Percentiles rank a stretch among this genome's conserved stretches.
Evolutionary conservation across 805 yeast genomes (phyloP).

Genomic region (Torulaspora franciscae): DNA sequence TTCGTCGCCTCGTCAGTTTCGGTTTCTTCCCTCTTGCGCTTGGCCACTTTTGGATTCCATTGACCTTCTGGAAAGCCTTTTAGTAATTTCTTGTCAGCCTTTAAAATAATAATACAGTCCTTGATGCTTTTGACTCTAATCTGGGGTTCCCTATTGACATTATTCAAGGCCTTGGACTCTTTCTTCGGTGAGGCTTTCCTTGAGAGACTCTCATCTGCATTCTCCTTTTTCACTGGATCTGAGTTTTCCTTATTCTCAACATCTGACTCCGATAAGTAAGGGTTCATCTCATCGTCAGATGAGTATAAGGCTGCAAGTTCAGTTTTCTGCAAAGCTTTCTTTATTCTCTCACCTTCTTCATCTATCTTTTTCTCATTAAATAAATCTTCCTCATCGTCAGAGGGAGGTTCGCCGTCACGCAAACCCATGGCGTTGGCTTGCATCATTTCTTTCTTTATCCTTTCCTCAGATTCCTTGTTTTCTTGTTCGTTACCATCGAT

Average conservation of each 20-base stretch:
- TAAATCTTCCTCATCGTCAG: conserved; percentile 64
- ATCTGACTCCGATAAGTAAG: conserved; percentile 71
- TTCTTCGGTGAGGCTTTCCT: conserved; percentile 29
- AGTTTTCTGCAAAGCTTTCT: conserved; percentile 75
- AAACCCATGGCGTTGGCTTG: conserved; percentile 67
- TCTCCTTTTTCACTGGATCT: conserved; percentile 39
- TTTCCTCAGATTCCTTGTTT: conserved; percentile 78
- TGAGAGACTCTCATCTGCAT: conserved; percentile 17
- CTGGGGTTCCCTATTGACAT: conserved; percentile 33
- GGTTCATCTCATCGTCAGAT: conserved; percentile 83
- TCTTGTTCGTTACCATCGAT: conserved; percentile 96
- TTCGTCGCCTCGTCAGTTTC: conserved; percentile 26
- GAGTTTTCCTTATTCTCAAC: conserved; percentile 48
- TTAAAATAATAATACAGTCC: conserved; percentile 55
- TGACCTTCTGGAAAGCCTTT: conserved; percentile 69
- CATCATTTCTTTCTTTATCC: conserved; percentile 79
- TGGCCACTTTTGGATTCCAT: conserved; percentile 64
- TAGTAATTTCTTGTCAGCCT: conserved; percentile 57
- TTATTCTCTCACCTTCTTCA: conserved; percentile 82
- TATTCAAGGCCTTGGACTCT: conserved; percentile 14
- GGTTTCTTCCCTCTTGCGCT: conserved; percentile 30
- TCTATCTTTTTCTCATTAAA: conserved; percentile 76
- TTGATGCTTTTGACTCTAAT: conserved; percentile 43
- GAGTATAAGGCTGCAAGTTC: conserved; percentile 73
- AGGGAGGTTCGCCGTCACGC: conserved; percentile 54